phyloP scores from a whole-genome alignment of 2,329 filamentous ascomycete species.

The Aspergillus eucalypticola region DNA sequence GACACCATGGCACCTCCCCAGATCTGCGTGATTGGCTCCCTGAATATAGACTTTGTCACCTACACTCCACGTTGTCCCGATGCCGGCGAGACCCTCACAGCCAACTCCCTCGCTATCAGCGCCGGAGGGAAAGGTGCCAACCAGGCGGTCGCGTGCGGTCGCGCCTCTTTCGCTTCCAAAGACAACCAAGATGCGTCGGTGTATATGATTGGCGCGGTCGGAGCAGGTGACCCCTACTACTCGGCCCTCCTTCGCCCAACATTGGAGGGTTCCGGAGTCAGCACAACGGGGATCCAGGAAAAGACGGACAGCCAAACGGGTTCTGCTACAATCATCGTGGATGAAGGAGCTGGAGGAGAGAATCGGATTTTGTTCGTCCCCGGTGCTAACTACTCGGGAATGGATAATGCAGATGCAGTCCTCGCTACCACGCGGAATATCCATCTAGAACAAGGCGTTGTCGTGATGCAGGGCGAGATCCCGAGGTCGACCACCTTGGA shows the following conservation, averaged over 20 bases:
- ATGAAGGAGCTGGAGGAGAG: conserved; percentile 66
- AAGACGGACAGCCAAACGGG: conserved; percentile 60
- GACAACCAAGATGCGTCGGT: conserved; percentile 47
- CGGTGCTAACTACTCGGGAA: conserved; percentile 64
- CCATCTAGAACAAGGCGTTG: conserved; percentile 39
- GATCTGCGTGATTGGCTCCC: conserved; percentile 85
- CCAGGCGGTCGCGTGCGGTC: conserved; percentile 85
- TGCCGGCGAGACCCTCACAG: conserved; percentile 84
- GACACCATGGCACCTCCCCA: conserved; percentile 37
- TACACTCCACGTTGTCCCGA: conserved; percentile 79
- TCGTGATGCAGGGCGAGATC: conserved; percentile 79
- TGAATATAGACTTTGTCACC: conserved; percentile 92
- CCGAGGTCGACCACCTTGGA: conserved; percentile 65
- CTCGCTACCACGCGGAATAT: conserved; percentile 28
- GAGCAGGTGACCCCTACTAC: conserved; percentile 62
- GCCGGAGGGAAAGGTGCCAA: conserved; percentile 95
- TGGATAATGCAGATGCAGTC: conserved; percentile 42
- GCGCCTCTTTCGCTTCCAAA: conserved; percentile 39
- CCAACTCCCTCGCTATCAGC: conserved; percentile 73
- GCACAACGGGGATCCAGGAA: conserved; percentile 55
- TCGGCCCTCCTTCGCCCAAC: conserved; percentile 60
- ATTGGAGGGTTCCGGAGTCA: conserved; percentile 63
- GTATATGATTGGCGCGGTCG: conserved; percentile 74
- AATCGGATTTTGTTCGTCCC: conserved; percentile 75
- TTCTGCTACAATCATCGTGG: conserved; percentile 73